A percentile compares a stretch with the other conserved stretches of the same genome.
These are phyloP conservation scores for Fusarium zealandicum DNA, from an alignment of 2,329 filamentous ascomycete species.

Conservation along the genomic window DNA sequence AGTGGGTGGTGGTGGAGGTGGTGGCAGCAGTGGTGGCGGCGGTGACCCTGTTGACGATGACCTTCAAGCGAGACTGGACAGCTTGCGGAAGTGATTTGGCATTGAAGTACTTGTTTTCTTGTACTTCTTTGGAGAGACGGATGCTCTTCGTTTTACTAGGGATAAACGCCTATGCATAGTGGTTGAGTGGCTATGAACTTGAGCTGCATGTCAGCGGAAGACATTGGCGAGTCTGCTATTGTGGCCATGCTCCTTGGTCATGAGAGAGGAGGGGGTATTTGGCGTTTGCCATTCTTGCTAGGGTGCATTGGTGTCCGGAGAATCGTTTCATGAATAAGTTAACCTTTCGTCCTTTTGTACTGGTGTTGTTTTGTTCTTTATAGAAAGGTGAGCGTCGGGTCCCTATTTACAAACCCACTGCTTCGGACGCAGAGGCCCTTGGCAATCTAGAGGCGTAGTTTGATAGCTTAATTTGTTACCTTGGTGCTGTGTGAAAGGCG, in stretches of 20 bases:
- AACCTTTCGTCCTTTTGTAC: constrained; percentile 23
- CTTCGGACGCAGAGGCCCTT: neutral
- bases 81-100: constrained; percentile 66
- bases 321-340: constrained; percentile 30
- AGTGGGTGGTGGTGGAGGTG: constrained; percentile 68
- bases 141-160: neutral
- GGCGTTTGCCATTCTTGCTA: constrained; percentile 29
- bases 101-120: neutral
- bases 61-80: constrained; percentile 90
- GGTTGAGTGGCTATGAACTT: neutral
- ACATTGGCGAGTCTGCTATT: neutral
- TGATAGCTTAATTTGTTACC: neutral
- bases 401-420: constrained; percentile 2
- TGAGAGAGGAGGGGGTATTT: constrained; percentile 6
- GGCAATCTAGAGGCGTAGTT: neutral
- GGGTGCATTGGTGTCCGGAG: constrained; percentile 39
- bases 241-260: neutral
- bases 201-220: neutral
- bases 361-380: constrained; percentile 18
- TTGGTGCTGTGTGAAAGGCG: neutral
- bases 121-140: neutral
- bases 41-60: constrained; percentile 82
- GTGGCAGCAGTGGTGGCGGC: constrained; percentile 58
- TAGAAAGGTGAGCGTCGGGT: constrained; percentile 20
- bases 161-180: neutral